Base-by-base conservation (phyloP, 1,139 yeast species). In the Yamadazyma jaroonii region DNA sequence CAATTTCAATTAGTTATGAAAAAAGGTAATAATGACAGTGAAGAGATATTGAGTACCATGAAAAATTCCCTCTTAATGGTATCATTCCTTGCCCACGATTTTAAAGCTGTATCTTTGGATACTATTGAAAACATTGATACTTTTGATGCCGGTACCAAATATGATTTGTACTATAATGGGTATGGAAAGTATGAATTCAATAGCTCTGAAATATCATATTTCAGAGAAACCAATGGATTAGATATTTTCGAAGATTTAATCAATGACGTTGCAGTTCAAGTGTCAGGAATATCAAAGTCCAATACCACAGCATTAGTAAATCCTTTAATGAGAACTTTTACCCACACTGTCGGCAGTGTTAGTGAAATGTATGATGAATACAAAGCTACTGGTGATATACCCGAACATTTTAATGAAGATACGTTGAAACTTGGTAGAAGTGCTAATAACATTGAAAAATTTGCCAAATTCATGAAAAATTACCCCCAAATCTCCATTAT, bases 1-100 rank as follows among this genome's bases (percentile, higher is more conserved):
- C 52, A 48, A 32, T 44, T 44, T 24, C 25, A 40, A 9, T 25
- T 48, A 7, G n/a, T 12, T 8, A 31, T 48, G 25, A 34, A 29
- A 27, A 39, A 37, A 27, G 50, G 48, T 7, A 48, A 45, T 32
- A 48, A 47, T 29, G 44, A 44, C 35, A 39, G 49, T 1, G 29
- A 26, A 7, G 25, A 21, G 1, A 34, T 45, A 3, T 39, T 48
- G 31, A 31, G 21, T 20, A 33, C 36, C 8, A 63, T 76, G 9
- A 62, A 72, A 39, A 81, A 77, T 42, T 74, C 77, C 12, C 56
- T 79, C 35, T 69, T 67, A 44, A 63, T 79, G 45, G 53, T 79
- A 9, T 72, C 84, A 0, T 78, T 73, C 47, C 57, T 80, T 40
- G 81, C 84, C 0, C 66, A 71, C 31, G 85, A 80, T 48, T 66